phyloP scores from a whole-genome alignment of 2,329 filamentous ascomycete genomes.

The Neurospora sp. region DNA sequence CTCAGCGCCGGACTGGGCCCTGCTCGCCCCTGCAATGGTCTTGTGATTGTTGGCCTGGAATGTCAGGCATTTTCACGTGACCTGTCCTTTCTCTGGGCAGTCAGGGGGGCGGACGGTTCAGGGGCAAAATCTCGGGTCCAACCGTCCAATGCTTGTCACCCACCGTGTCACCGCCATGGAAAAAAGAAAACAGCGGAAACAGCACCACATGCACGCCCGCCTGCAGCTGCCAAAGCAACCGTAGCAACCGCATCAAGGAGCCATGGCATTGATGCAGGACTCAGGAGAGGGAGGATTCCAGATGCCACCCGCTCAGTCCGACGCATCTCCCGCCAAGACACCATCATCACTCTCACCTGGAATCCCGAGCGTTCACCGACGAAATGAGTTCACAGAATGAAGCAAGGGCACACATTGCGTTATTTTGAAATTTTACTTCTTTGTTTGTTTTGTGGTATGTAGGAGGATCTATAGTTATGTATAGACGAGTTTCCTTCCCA shows the following conservation, averaged over 20 bases:
- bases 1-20: background rate
- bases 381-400: background rate
- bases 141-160: background rate
- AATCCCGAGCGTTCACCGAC: background rate
- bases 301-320: background rate
- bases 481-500: background rate
- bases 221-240: background rate
- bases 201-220: background rate
- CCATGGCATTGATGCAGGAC: background rate
- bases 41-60: background rate
- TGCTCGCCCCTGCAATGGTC: background rate
- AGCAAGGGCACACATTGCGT: background rate
- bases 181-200: constrained; percentile 10
- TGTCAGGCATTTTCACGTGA: constrained; percentile 1
- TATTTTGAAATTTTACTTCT: background rate
- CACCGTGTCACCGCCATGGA: background rate
- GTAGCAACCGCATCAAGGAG: background rate
- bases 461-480: background rate
- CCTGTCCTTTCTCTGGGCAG: background rate
- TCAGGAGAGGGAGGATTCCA: background rate
- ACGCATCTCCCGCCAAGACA: background rate
- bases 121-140: background rate
- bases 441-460: background rate
- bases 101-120: background rate
- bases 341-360: background rate